Evolutionary conservation across 768 basidiomycete species (phyloP), one percentile per base, ranked within the genome.

Genomic region (Lentinula lateritia): DNA sequence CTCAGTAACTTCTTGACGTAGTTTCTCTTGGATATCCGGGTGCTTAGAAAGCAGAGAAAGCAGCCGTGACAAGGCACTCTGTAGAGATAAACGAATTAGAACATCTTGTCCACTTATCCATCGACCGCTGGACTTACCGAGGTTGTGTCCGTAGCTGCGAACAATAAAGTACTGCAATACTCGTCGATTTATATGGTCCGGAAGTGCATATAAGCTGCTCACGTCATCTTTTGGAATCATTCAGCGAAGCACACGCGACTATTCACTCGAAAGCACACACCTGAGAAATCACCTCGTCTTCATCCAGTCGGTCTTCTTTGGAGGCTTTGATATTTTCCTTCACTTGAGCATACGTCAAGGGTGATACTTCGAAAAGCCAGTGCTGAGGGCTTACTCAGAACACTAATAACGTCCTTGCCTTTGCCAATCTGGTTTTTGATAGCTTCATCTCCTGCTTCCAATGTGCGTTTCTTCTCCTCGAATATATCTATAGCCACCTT

Each of bases 111-210:
- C 28, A 28, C 28, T 28, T 28, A 3, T 28, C 3, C 28, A 28
- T 28, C 28, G 28, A 3, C 28, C 28, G 28, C 28, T 28, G 3
- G 28, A 50, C 45, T 35, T 18, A 60, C 59, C 2, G 78, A 76
- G 0, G 78, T 79, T 1, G 78, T 80, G 62, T 81, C 80, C 60
- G 73, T 76, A 0, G 72, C 78, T 0, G 77, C 77, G 55, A 78
- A 74, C 16, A 74, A 72, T 6, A 81, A 63, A 0, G 73, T 70
- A 13, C 76, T 78, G 41, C 0, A 28, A 16, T 32, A 58, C 20
- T n/a, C 16, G 36, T 60, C 9, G 16, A 39, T 20, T 18, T 32
- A 38, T 23, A 15, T 32, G 10, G 7, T 18, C 39, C 23, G 2
- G 23, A 32, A 10, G 34, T 6, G 46, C 43, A 41, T 52, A 45